Conservation (phyloP, 495 filamentous ascomycete genomes). For the Mytilinidion resinicola region DNA sequence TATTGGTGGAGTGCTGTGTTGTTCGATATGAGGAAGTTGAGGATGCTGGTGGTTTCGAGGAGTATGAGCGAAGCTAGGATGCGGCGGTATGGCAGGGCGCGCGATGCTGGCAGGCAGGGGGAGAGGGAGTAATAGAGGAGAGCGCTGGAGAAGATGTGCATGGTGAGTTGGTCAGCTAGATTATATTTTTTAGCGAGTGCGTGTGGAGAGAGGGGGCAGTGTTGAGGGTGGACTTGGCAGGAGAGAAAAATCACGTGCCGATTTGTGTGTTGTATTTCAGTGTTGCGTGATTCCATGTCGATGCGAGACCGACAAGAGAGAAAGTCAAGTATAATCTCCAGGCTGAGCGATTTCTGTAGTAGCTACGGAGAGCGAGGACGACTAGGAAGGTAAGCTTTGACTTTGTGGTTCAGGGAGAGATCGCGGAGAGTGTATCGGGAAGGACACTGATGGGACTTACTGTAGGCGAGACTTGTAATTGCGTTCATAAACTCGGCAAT, state of each 20-base stretch:
- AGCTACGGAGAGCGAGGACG: not conserved
- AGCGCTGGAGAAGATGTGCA: not conserved
- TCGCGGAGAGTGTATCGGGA: not conserved
- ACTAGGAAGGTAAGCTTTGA: not conserved
- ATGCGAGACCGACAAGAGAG: not conserved
- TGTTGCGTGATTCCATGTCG: not conserved
- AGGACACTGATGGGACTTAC: not conserved
- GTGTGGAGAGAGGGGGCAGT: not conserved
- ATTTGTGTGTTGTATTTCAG: not conserved
- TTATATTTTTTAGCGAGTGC: no score
- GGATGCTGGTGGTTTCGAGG: not conserved
- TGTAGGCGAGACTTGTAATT: not conserved
- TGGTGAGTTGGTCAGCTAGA: not conserved
- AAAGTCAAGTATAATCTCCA: not conserved
- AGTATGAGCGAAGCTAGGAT: not conserved
- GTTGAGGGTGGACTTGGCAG: not conserved
- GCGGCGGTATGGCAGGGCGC: not conserved
- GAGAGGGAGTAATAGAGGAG: not conserved
- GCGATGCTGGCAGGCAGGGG: not conserved
- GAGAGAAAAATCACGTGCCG: not conserved
- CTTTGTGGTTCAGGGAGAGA: no score
- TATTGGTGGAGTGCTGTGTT: not conserved
- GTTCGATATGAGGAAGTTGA: not conserved
- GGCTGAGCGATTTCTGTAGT: not conserved
- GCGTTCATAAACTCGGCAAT: not conserved